phyloP scores from a whole-genome alignment of 1,284 basidiomycete species.

The Ustilago curta region DNA sequence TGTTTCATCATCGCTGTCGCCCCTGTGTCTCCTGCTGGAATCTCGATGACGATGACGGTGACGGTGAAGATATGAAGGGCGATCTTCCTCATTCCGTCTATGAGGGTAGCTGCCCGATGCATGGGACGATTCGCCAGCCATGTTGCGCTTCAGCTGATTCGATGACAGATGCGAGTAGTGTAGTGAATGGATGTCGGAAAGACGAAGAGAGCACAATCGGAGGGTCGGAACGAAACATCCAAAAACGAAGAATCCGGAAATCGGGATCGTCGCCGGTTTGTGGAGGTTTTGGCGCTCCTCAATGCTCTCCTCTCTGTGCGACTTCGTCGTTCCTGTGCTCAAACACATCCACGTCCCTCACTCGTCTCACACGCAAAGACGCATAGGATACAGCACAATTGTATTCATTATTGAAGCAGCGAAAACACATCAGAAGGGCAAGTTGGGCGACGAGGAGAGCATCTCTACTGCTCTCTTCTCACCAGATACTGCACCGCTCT shows the following conservation, averaged over 20 bases:
- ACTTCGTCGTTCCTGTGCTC: not conserved
- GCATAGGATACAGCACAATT: not conserved
- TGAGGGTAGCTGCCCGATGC: conserved; percentile 2
- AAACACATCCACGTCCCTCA: not conserved
- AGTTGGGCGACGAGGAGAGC: too few species aligned
- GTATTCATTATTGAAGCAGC: not conserved
- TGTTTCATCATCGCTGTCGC: conserved; percentile 8
- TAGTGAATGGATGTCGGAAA: not conserved
- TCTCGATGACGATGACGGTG: conserved; percentile 22
- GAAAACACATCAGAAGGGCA: not conserved
- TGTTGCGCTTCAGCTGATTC: not conserved
- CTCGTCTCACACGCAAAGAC: too few species aligned
- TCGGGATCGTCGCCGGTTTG: not conserved
- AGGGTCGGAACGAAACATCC: not conserved
- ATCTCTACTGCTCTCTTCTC: not conserved
- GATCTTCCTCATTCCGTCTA: conserved; percentile 10
- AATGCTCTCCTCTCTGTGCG: not conserved
- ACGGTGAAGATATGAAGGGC: conserved; percentile 15
- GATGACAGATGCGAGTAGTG: not conserved
- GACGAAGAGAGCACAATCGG: not conserved
- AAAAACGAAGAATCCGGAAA: conserved; percentile 3
- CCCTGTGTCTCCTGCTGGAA: conserved; percentile 11
- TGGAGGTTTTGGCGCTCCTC: not conserved
- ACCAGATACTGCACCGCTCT: conserved; percentile 67
- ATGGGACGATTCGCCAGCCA: conserved; percentile 6